Conservation (phyloP, 805 yeast species). For the Kuraishia ogatae region DNA sequence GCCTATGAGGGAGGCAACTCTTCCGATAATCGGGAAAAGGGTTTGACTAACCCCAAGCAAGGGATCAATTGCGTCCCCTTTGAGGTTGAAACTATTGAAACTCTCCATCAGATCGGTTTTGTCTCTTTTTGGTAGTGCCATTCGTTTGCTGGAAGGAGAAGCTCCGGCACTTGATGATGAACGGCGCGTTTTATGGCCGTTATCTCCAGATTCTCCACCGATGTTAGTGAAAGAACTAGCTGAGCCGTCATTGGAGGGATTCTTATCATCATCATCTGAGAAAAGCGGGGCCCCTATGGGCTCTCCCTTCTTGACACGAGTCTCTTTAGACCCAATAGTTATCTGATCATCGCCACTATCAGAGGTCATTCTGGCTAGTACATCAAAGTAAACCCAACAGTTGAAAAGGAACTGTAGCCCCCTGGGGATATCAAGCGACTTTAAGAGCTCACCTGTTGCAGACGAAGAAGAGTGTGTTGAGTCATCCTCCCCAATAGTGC, state of each 20-base stretch:
- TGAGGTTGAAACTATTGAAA: conserved; percentile 27
- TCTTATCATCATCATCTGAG: background rate
- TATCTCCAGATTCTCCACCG: background rate
- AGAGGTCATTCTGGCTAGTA: conserved; percentile 56
- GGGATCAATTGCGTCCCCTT: conserved; percentile 46
- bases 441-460: background rate
- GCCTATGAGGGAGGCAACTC: conserved; percentile 47
- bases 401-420: conserved; percentile 46
- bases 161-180: conserved; percentile 5
- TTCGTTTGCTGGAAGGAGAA: conserved; percentile 12
- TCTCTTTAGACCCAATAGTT: conserved; percentile 1
- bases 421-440: conserved; percentile 22
- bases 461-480: background rate
- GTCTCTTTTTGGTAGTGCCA: background rate
- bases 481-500: background rate
- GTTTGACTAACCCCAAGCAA: conserved; percentile 60
- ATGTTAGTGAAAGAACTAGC: background rate
- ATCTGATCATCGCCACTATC: conserved; percentile 30
- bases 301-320: background rate
- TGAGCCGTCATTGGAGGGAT: background rate
- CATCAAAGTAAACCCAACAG: conserved; percentile 63
- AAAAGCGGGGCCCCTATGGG: background rate
- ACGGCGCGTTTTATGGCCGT: background rate
- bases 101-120: conserved; percentile 24
- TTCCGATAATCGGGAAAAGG: conserved; percentile 55